Base-by-base conservation (phyloP, 768 basidiomycete genomes). In the Termitomyces sp. region DNA sequence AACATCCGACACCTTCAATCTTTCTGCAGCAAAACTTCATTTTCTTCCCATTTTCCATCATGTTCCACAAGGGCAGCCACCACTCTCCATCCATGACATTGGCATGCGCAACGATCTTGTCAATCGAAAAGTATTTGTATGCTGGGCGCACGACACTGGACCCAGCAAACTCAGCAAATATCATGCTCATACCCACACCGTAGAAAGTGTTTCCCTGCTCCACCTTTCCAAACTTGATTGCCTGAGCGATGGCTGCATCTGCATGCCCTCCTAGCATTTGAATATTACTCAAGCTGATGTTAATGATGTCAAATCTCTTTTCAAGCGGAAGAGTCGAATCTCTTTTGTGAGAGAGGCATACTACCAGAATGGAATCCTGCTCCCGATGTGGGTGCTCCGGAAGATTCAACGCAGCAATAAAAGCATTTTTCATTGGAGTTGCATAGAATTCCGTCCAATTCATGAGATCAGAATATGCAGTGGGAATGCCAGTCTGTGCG, bases 1-100 rank as follows among this genome's bases (percentile, higher is more conserved):
- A 55, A 40, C 44, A 55, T n/a, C 54, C 54, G 9, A 22, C 45
- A 5, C 54, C 54, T 32, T 55, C 54, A 33, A 55, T 55, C 27
- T 48, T 46, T 14, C 36, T 34, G 27, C 54, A 55, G 33, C 44
- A 55, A 8, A 55, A 55, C 45, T 26, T 55, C 54, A 55, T 55
- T 32, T 55, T 55, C 54, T 55, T 46, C 22, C 54, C 54, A 16
- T 55, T 55, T 44, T 55, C 54, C 40, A 47, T 22, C 8, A 55
- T 47, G 22, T 48, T 2, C 22, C 54, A 45, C 34, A 55, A 30
- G 46, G 54, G 54, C 34, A 43, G 44, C 54, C 54, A 55, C 45
- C 54, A 55, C 5, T 30, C 30, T 55, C 54, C 54, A 18, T 37
- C 27, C n/a, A 51, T 51, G 22, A 51, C 49, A 9, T 51, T 40